Evolutionary conservation across 192 early-diverging fungal genomes (phyloP), one percentile per base, ranked within the genome.

Genomic region (Backusella circina): DNA sequence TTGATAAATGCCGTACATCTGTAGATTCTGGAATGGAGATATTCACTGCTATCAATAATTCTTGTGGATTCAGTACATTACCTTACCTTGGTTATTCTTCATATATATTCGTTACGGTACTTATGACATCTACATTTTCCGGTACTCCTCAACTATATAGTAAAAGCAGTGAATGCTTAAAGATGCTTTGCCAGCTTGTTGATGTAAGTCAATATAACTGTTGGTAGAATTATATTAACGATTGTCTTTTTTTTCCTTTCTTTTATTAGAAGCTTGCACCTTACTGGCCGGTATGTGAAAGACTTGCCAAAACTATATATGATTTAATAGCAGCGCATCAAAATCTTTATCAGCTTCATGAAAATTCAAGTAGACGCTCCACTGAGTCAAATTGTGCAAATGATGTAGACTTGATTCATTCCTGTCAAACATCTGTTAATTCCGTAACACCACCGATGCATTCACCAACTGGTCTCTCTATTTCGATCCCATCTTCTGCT

Each of bases 101-200:
- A 21, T 79, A 79, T 13, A 75, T 75, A n/a, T 75, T 79, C n/a
- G 73, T 65, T 31, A 79, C 78, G 7, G 65, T 72, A 12, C 41
- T 79, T n/a, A 79, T 79, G 78, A 79, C 78, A 50, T 71, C 57
- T 35, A 67, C 67, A 3, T 75, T 75, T 64, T 65, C 78, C 16
- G 61, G 65, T 13, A 65, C 61, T 9, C 51, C 23, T 23, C 73
- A 64, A 2, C 16, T 41, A 35, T 69, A 64, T 54, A 50, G 26
- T 32, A 72, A 66, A 36, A 72, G 78, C 13, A 72, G 61, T 6
- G n/a, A 75, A 13, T 15, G 73, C 32, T 39, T 79, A 21, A 32
- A 51, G 4, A 70, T 67, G 2, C 36, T 79, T 28, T 73, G 65
- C 21, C 28, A 72, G 9, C 33, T 51, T 39, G 21, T 31, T 15